These are phyloP conservation scores for Blastobotrys persicus DNA, from an alignment of 1,139 yeast genomes.

Conservation along the genomic window DNA sequence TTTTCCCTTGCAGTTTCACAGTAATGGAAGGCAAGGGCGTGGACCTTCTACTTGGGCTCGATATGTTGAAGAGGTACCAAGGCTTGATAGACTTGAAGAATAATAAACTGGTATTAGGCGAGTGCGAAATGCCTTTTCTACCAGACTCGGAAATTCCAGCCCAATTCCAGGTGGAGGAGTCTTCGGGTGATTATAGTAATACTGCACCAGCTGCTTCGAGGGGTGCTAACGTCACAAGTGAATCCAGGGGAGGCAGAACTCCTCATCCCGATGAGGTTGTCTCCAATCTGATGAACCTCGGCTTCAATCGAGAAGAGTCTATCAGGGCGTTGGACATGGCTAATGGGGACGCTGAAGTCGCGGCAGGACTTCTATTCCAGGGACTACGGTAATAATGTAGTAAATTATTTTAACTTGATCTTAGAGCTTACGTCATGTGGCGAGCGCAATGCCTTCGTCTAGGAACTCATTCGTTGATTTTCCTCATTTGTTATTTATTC, in stretches of 20 bases:
- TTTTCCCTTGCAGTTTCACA: conserved; percentile 75
- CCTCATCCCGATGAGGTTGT: conserved; percentile 48
- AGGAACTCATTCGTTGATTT: too few relatives aligned
- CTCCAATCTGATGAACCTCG: conserved; percentile 59
- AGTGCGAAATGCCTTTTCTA: conserved; percentile 66
- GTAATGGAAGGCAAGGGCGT: conserved; percentile 64
- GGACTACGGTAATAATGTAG: conserved; percentile 14
- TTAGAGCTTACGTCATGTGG: too few relatives aligned
- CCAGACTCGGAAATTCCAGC: conserved; percentile 68
- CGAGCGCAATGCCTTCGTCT: too few relatives aligned
- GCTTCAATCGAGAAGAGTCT: conserved; percentile 66
- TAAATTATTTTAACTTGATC: not conserved
- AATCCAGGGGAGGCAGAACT: conserved; percentile 4
- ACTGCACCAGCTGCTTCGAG: conserved; percentile 19
- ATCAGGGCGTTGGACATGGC: conserved; percentile 63
- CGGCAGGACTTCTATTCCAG: conserved; percentile 72
- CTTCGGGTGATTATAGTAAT: conserved; percentile 20
- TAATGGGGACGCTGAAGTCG: conserved; percentile 76
- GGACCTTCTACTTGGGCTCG: conserved; percentile 55
- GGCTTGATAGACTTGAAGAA: conserved; percentile 72
- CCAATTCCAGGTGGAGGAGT: conserved; percentile 24
- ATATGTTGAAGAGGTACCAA: conserved; percentile 84
- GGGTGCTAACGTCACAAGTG: conserved; percentile 18
- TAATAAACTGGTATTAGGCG: conserved; percentile 71
- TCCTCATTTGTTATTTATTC: too few relatives aligned